Percentiles rank a stretch among this genome's conserved stretches.
These are phyloP conservation scores for Ogataea sp. DNA, from an alignment of 805 yeast genomes.

Conservation along the genomic window DNA sequence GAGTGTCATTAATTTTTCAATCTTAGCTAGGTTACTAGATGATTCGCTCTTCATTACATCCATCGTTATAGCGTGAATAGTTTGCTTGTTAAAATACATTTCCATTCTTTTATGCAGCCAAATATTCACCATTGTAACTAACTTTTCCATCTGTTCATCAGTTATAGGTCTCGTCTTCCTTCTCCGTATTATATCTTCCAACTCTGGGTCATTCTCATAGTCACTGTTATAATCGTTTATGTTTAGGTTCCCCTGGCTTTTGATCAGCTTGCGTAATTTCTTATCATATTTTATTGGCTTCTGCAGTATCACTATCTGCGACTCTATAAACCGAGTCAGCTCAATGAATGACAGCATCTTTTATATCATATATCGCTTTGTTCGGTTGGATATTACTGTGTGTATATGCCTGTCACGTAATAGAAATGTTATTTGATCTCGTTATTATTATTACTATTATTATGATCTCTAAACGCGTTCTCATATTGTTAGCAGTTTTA, in stretches of 20 bases:
- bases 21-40: slow-evolving; percentile 4
- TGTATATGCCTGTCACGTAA: too few species aligned
- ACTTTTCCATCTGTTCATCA: background rate
- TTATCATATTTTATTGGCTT: slow-evolving; percentile 12
- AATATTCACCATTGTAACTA: slow-evolving; percentile 5
- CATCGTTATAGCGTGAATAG: slow-evolving; percentile 20
- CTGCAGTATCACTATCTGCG: slow-evolving; percentile 13
- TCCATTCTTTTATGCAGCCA: slow-evolving; percentile 10
- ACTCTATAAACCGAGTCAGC: slow-evolving; percentile 16
- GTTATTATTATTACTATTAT: too few species aligned
- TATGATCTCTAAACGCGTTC: too few species aligned
- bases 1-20: slow-evolving; percentile 16
- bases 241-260: background rate
- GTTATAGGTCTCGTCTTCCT: too few species aligned
- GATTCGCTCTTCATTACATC: slow-evolving; percentile 21
- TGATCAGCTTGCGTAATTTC: background rate
- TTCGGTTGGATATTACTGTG: too few species aligned
- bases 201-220: background rate
- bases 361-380: too few species aligned
- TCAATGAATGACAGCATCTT: slow-evolving; percentile 15
- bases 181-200: slow-evolving; percentile 5
- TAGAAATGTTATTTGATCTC: too few species aligned
- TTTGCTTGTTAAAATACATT: slow-evolving; percentile 21
- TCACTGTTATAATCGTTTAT: background rate
- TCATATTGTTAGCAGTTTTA: background rate